Conservation (phyloP, 208 protist genomes). For the Acanthamoeba triangularis region DNA sequence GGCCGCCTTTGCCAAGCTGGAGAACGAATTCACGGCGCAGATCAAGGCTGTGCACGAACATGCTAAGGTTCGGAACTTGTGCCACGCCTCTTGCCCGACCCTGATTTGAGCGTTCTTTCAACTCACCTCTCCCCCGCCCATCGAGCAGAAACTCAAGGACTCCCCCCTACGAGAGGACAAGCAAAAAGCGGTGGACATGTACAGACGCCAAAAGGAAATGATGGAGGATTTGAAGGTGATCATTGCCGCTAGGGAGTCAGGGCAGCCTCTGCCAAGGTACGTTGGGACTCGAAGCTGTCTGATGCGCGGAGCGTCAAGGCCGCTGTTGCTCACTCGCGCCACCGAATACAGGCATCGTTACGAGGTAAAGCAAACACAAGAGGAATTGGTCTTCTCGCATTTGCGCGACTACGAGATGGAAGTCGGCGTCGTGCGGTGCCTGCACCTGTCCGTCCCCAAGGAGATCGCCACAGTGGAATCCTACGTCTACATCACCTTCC, state of each 20-base stretch:
- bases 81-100: neutral
- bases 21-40: neutral
- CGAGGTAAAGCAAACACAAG: neutral
- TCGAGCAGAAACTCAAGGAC: slow-evolving; percentile 71
- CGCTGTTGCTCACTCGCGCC: neutral
- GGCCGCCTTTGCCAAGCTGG: neutral
- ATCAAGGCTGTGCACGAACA: slow-evolving; percentile 9
- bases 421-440: slow-evolving; percentile 18
- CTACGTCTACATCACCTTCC: slow-evolving; percentile 15
- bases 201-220: slow-evolving; percentile 45
- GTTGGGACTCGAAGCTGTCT: neutral
- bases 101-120: neutral
- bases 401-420: slow-evolving; percentile 51
- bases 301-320: no score
- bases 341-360: neutral
- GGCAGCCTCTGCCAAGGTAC: neutral
- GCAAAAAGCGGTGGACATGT: slow-evolving; percentile 38
- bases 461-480: neutral
- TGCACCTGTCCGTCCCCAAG: slow-evolving; percentile 9
- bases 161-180: slow-evolving; percentile 22
- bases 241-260: neutral
- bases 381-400: slow-evolving; percentile 23
- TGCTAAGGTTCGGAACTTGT: neutral
- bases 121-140: neutral
- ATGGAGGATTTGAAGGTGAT: slow-evolving; percentile 28